Evolutionary conservation across 257 asterid species (phyloP).

Genomic region (Lycium barbarum): DNA sequence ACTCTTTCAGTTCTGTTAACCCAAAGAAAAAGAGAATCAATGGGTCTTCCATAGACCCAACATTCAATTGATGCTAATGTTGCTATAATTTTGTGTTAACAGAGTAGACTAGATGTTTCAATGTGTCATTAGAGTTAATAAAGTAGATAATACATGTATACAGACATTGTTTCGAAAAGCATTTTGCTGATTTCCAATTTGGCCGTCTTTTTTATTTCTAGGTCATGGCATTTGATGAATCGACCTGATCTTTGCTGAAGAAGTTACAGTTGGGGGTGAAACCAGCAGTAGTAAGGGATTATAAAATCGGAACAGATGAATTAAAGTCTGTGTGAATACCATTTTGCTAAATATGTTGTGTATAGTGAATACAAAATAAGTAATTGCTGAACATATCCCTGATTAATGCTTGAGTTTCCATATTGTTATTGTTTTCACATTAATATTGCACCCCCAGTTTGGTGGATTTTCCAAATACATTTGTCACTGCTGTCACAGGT

Average conservation of each 20-base stretch:
- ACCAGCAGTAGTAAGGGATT: constrained; percentile 26
- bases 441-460: not conserved
- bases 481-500: not conserved
- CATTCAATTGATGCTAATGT: not conserved
- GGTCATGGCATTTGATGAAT: constrained; percentile 38
- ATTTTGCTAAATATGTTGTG: constrained; percentile 18
- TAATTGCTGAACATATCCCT: not conserved
- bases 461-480: constrained; percentile 11
- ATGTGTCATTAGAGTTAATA: not conserved
- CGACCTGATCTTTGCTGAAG: constrained; percentile 20
- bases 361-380: constrained; percentile 25
- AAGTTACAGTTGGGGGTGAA: not conserved
- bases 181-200: not conserved
- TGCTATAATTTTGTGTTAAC: not conserved
- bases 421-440: constrained; percentile 14
- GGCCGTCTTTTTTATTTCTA: not conserved
- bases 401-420: constrained; percentile 24
- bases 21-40: not conserved
- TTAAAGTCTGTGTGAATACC: constrained; percentile 24
- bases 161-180: not conserved
- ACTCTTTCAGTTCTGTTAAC: not conserved
- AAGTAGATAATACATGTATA: not conserved
- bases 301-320: constrained; percentile 12
- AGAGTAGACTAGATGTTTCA: not conserved
- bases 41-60: not conserved